These are phyloP conservation scores for Picea sitchensis DNA, from an alignment of 75 land plant species.

Conservation along the genomic window DNA sequence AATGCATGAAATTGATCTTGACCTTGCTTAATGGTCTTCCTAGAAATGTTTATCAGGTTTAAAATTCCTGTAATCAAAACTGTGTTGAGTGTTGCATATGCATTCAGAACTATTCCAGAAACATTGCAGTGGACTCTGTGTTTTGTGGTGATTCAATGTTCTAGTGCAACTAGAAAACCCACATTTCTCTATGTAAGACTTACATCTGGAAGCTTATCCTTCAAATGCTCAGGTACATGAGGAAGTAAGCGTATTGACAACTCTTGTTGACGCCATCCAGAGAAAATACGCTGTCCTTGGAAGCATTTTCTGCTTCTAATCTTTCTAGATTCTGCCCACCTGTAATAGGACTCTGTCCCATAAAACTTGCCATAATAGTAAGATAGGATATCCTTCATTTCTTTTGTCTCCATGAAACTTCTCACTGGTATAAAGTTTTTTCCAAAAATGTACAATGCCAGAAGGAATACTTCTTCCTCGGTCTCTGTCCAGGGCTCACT, in stretches of 20 bases:
- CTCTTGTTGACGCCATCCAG: slow-evolving; percentile 72
- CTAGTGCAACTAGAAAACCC: neutral
- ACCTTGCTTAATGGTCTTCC: neutral
- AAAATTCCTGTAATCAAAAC: neutral
- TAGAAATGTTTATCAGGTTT: neutral
- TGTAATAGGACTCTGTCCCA: slow-evolving; percentile 31
- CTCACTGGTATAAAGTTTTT: slow-evolving; percentile 47
- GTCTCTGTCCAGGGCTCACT: slow-evolving; percentile 37
- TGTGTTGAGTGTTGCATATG: neutral
- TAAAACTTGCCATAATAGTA: slow-evolving; percentile 74
- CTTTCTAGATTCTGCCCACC: slow-evolving; percentile 63
- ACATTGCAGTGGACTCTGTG: neutral
- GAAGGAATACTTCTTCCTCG: slow-evolving; percentile 51
- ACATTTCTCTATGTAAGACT: neutral
- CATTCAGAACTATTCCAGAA: neutral
- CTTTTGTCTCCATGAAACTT: slow-evolving; percentile 44
- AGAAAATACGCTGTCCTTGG: slow-evolving; percentile 47
- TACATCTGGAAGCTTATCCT: slow-evolving; percentile 51
- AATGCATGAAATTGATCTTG: neutral
- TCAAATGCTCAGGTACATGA: slow-evolving; percentile 27
- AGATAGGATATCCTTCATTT: slow-evolving; percentile 42
- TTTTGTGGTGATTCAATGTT: neutral
- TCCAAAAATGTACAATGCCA: slow-evolving; percentile 73
- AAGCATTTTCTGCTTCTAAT: slow-evolving; percentile 38
- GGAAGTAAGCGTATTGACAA: slow-evolving; percentile 46